These are phyloP conservation scores for Clonostachys solani DNA, from an alignment of 2,329 filamentous ascomycete genomes.

Conservation along the genomic window DNA sequence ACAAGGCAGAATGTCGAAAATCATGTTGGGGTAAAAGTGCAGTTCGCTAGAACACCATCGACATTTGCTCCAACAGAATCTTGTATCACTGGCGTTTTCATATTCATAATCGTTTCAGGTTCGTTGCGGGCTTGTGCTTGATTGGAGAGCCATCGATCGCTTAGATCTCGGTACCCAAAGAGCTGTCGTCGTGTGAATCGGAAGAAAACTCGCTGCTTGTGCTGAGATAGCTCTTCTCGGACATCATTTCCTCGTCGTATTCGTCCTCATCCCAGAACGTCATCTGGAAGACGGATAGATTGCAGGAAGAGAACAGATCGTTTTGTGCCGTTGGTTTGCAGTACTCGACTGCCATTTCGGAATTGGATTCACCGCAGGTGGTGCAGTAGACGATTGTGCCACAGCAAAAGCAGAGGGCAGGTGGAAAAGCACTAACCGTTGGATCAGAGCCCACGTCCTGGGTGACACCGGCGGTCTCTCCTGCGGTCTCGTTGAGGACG, in stretches of 20 bases:
- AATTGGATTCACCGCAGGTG: conserved; percentile 23
- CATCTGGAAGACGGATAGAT: too few species aligned
- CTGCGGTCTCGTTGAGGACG: conserved; percentile 83
- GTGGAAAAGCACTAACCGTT: conserved; percentile 73
- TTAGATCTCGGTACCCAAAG: too few species aligned
- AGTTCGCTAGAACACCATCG: too few species aligned
- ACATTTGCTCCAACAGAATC: too few species aligned
- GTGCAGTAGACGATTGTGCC: conserved; percentile 37
- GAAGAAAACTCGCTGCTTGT: not conserved
- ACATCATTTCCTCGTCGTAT: conserved; percentile 30
- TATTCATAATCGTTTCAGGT: too few species aligned
- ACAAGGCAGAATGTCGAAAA: conserved; percentile 4
- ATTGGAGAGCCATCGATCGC: too few species aligned
- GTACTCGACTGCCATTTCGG: not conserved
- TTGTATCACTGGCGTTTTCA: too few species aligned
- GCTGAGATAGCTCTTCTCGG: conserved; percentile 10
- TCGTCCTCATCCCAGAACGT: conserved; percentile 13
- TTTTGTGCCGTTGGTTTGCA: too few species aligned
- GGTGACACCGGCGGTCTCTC: conserved; percentile 94
- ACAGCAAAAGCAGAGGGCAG: conserved; percentile 40
- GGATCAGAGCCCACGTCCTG: conserved; percentile 97
- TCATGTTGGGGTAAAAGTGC: not conserved
- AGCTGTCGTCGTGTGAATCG: not conserved
- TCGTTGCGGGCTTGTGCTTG: too few species aligned
- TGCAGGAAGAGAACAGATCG: too few species aligned